Evolutionary conservation across 2,329 filamentous ascomycete genomes (phyloP), one percentile per base, ranked within the genome.

Genomic region (Diaporthe sp.): DNA sequence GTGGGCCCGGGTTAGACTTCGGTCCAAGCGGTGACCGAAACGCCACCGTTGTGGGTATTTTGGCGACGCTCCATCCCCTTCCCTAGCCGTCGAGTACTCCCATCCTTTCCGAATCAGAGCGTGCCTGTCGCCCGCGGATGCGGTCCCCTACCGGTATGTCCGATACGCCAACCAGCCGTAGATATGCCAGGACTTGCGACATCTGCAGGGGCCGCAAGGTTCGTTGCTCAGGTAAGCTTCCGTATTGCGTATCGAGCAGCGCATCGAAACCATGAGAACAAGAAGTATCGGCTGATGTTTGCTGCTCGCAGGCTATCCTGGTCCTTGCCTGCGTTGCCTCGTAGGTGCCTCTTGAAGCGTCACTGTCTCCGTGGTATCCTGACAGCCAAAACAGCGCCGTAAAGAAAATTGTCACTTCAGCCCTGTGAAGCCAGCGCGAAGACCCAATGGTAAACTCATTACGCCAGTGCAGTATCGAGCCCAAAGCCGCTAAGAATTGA

Each of bases 161-260:
- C 40, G 42, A 45, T 38, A 28, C 50, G 61, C 74, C 50, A 17
- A 67, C 64, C 40, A 45, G 60, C 60, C 60, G 60, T 45, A 64
- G 38, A 30, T 15, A 30, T 64, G 17, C 60, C 73, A 83, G 80
- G 75, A 81, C 82, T 8, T 85, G 84, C 77, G 83, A 85, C 77
- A 78, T 80, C 54, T 85, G 84, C 78, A 84, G 84, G 76, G 74
- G 77, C n/a, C 82, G 84, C 54, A 85, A 85, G 76, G 84, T 85
- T 28, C 82, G 83, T 69, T 85, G 83, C 76, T 80, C 80, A 28
- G 81, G 60, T 64, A 64, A 47, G 60, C 60, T 33, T 42, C 40
- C 25, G 84, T 85, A 79, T 40, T 22, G 22, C 25, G 84, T 85
- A 79, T 40, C 28, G 22, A 60, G 47, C 19, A 19, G 25, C 25